Conservation (phyloP, 1,139 yeast genomes). For the Debaryomyces sp. region DNA sequence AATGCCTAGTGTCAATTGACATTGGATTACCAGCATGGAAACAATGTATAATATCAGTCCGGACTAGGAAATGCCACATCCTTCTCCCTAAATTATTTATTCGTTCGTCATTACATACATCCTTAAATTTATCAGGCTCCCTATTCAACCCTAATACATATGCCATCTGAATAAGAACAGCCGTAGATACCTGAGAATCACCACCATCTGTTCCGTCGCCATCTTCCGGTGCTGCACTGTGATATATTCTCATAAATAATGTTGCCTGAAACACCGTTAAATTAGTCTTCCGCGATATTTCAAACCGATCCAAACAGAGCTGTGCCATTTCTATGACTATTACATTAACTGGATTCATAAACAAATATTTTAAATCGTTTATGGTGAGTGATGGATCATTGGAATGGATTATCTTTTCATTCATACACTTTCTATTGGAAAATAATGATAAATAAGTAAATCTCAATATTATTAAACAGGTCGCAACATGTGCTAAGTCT, state of each 20-base stretch:
- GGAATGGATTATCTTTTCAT: constrained; percentile 17
- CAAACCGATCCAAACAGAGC: constrained; percentile 30
- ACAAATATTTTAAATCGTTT: constrained; percentile 20
- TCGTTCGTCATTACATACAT: constrained; percentile 24
- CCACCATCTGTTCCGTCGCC: constrained; percentile 50
- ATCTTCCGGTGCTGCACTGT: constrained; percentile 52
- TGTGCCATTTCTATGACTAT: constrained; percentile 25
- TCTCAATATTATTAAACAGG: constrained; percentile 27
- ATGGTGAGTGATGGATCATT: constrained; percentile 9
- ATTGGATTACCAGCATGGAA: constrained; percentile 45
- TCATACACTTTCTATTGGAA: constrained; percentile 23
- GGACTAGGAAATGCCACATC: constrained; percentile 49
- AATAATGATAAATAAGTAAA: constrained; percentile 26
- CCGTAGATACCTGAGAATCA: constrained; percentile 45
- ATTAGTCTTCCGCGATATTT: constrained; percentile 25
- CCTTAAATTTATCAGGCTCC: constrained; percentile 38
- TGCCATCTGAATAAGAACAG: constrained; percentile 48
- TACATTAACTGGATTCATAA: constrained; percentile 24
- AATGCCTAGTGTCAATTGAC: constrained; percentile 30
- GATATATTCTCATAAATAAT: constrained; percentile 47
- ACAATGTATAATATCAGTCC: constrained; percentile 36
- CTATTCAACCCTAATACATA: constrained; percentile 50
- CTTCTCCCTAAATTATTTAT: constrained; percentile 47
- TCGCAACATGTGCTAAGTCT: constrained; percentile 28
- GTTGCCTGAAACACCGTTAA: constrained; percentile 34